phyloP scores from a whole-genome alignment of 1,284 basidiomycete species.

The Vanrija sp. region DNA sequence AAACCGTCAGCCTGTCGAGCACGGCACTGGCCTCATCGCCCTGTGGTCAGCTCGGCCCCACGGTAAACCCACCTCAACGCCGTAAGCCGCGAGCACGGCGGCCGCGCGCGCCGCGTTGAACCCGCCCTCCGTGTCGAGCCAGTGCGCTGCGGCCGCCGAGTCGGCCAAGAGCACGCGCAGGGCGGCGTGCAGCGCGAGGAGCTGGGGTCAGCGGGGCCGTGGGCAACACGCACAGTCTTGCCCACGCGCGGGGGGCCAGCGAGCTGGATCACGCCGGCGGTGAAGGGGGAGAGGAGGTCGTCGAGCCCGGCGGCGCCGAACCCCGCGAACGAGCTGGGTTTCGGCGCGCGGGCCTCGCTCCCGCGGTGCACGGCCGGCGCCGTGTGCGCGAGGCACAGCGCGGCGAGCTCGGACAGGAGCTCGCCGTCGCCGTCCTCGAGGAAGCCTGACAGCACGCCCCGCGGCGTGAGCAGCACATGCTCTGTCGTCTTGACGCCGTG shows the following conservation, averaged over 20 bases:
- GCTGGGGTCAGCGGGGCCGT: constrained; percentile 16
- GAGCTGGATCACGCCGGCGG: constrained; percentile 29
- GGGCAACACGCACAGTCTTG: constrained; percentile 34
- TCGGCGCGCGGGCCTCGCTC: not conserved
- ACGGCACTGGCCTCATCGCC: constrained; percentile 9
- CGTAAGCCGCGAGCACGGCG: constrained; percentile 18
- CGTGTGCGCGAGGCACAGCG: constrained; percentile 15
- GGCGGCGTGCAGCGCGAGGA: constrained; percentile 39
- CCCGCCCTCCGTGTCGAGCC: constrained; percentile 45
- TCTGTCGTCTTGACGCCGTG: constrained; percentile 36
- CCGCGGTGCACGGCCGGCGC: constrained; percentile 3
- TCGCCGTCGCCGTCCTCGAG: constrained; percentile 10
- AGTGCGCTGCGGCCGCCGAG: constrained; percentile 25
- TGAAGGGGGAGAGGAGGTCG: not conserved
- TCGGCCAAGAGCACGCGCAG: constrained; percentile 27
- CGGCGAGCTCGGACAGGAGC: constrained; percentile 27
- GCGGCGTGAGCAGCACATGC: constrained; percentile 33
- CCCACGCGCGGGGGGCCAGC: constrained; percentile 36
- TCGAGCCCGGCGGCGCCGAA: not conserved
- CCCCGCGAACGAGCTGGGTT: not conserved
- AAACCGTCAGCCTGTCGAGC: constrained; percentile 30
- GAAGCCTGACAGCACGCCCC: constrained; percentile 12
- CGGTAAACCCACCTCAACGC: constrained; percentile 27
- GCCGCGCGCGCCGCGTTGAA: constrained; percentile 37
- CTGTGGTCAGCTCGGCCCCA: not conserved